Conservation (phyloP, 805 yeast genomes). For the Hanseniaspora singularis region DNA sequence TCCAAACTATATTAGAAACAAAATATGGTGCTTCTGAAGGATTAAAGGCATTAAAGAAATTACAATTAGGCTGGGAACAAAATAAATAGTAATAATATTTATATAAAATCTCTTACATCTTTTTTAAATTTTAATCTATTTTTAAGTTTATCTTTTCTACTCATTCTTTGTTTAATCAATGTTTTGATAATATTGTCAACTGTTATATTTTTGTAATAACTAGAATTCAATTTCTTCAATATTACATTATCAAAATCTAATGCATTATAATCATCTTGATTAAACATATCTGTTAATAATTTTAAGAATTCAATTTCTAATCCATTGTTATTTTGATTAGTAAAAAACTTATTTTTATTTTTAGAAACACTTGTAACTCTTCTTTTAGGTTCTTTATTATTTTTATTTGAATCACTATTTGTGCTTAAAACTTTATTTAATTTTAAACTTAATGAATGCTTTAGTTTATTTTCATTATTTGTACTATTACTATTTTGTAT, state of each 20-base stretch:
- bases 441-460: constrained; percentile 11
- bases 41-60: constrained; percentile 25
- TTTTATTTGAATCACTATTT: neutral
- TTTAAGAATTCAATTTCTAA: constrained; percentile 14
- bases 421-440: constrained; percentile 7
- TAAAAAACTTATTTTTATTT: neutral
- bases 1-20: constrained; percentile 28
- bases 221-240: constrained; percentile 1
- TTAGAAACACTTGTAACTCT: neutral
- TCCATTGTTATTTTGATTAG: neutral
- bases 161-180: constrained; percentile 10
- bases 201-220: neutral
- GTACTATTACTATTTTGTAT: neutral
- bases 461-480: constrained; percentile 4
- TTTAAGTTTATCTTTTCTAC: neutral
- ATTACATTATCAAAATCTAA: constrained; percentile 9
- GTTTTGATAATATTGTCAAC: neutral
- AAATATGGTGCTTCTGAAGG: constrained; percentile 28
- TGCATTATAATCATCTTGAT: constrained; percentile 1
- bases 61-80: constrained; percentile 34
- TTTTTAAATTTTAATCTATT: constrained; percentile 8
- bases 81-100: constrained; percentile 21
- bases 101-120: too few relatives aligned
- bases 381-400: neutral
- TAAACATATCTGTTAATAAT: neutral